These are phyloP conservation scores for Jackrogersella multiformis DNA, from an alignment of 495 filamentous ascomycete species.

Conservation along the genomic window DNA sequence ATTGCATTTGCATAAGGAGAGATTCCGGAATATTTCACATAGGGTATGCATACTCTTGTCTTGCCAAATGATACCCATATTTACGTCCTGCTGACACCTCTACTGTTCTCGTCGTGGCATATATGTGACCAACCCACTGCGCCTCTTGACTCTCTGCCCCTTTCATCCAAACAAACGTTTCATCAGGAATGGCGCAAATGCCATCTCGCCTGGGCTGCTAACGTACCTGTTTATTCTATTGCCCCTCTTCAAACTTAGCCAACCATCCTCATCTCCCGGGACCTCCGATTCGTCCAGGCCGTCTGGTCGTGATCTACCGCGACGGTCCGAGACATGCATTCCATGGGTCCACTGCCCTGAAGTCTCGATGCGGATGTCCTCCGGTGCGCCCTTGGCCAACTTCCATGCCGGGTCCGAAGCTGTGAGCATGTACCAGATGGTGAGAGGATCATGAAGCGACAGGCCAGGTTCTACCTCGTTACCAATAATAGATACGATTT, in stretches of 20 bases:
- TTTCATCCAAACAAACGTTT: slow-evolving; percentile 56
- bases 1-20: slow-evolving; percentile 38
- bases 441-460: slow-evolving; percentile 87
- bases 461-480: slow-evolving; percentile 66
- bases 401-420: slow-evolving; percentile 61
- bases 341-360: slow-evolving; percentile 93
- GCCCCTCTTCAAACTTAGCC: slow-evolving; percentile 73
- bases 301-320: slow-evolving; percentile 69
- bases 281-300: slow-evolving; percentile 60
- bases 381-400: slow-evolving; percentile 51
- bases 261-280: slow-evolving; percentile 72
- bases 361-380: slow-evolving; percentile 88
- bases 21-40: slow-evolving; percentile 34
- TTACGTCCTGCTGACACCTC: slow-evolving; percentile 41
- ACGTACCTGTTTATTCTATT: slow-evolving; percentile 82
- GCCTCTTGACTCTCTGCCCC: slow-evolving; percentile 6
- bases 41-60: slow-evolving; percentile 52
- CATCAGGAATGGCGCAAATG: slow-evolving; percentile 59
- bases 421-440: slow-evolving; percentile 85
- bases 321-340: slow-evolving; percentile 84
- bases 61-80: slow-evolving; percentile 47
- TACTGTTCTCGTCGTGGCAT: slow-evolving; percentile 19
- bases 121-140: slow-evolving; percentile 32
- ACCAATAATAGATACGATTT: slow-evolving; percentile 69
- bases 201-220: slow-evolving; percentile 62